Base-by-base conservation (phyloP, 495 filamentous ascomycete genomes). In the Penicillium simplicissimum region DNA sequence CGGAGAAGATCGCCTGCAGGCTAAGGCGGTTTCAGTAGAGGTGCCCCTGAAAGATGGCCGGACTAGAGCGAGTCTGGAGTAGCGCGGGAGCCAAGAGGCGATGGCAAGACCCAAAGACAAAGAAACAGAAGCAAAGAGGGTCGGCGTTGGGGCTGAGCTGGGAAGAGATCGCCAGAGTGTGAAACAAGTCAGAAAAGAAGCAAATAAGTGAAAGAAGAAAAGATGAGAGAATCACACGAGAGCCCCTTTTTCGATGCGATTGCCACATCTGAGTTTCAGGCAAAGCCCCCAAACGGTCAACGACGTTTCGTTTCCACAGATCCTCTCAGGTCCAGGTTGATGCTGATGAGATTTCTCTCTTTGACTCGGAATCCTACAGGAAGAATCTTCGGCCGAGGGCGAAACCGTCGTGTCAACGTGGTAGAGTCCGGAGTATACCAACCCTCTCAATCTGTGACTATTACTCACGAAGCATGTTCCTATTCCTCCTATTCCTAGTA, bases 81-180 rank as follows among this genome's bases (percentile, higher is more conserved):
- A 49, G 45, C 14, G 45, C 25, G 25, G 23, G 2, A 21, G 45
- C 19, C 45, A 23, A 19, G 45, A 23, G 21, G 45, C 7, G 10
- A 10, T 28, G 45, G 42, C 28, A 42, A 52, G 28, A 31, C 4
- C 6, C 51, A 52, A 21, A 53, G 51, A 53, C 1, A 11, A 56
- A 42, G 38, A 15, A 23, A 9, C 40, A 55, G 13, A 8, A 38
- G 7, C 8, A 42, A 17, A 15, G 14, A 8, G 11, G 14, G 51
- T 54, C 63, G 62, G 59, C 59, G 56, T 37, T 57, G 59, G 62
- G 67, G 62, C 60, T 69, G 67, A 61, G 66, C 33, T 61, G 58
- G 67, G 67, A 65, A 67, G 64, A 71, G 69, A 69, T 71, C 69
- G 69, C 38, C 69, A 61, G 23, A 25, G 59, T 59, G 52, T 71